Base-by-base conservation (phyloP, 768 basidiomycete genomes). In the Mycena metata region DNA sequence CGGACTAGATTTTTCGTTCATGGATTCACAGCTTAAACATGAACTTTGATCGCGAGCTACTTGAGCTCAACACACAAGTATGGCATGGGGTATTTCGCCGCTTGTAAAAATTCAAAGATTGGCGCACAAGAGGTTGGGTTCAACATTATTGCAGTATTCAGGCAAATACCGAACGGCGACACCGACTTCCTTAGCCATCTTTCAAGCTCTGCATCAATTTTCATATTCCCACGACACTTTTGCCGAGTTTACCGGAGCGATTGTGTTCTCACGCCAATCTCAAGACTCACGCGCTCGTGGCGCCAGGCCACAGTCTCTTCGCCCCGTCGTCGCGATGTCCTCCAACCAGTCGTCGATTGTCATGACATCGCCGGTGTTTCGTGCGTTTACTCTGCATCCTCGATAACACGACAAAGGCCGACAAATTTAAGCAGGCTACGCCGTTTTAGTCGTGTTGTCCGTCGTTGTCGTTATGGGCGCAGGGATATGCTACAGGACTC, bases 311-410 rank as follows among this genome's bases (percentile, higher is more conserved):
- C 66, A 54, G 42, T n/a, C 52, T 15, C 42, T n/a, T 5, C 42
- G 17, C 21, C 59, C 6, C 55, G 42, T 57, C 33, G 8, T n/a
- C 68, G 51, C 58, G 24, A 69, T 69, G 68, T 60, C 68, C 6
- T 10, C 33, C 19, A 56, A 36, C 21, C 52, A 39, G 42, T 23
- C 57, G 24, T 23, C 56, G 15, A 16, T 21, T 6, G 41, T 69
- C 33, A 69, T 69, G 68, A 61, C 68, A 5, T 65, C 63, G 3
- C 63, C 68, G 16, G 63, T 65, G 1, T 69, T 69, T 36, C 63
- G 68, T 69, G 33, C 46, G 68, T 61, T 16, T 55, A 12, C 16
- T 21, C 5, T 50, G 21, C 52, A 8, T 55, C 11, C 51, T 30
- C 30, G 3, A 12, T 41, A 13, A 9, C 33, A 7, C 47, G 15